Evolutionary conservation across 164 flowering plant genomes (phyloP).

Genomic region (Vitis vinifera): ASM3070453v1 NC_081817.1:2179001-2179500

Average conservation of each 20-base stretch:
- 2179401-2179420: slow-evolving; percentile 74
- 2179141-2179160: slow-evolving; percentile 67
- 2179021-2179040: background rate
- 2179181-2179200: slow-evolving; percentile 66
- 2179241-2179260: slow-evolving; percentile 19
- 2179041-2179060: background rate
- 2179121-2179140: slow-evolving; percentile 75
- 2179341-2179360: slow-evolving; percentile 82
- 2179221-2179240: slow-evolving; percentile 27
- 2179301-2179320: slow-evolving; percentile 17
- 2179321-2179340: slow-evolving; percentile 43
- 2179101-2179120: slow-evolving; percentile 62
- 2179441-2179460: slow-evolving; percentile 59
- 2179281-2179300: slow-evolving; percentile 23
- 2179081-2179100: slow-evolving; percentile 46
- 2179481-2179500: background rate
- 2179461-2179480: slow-evolving; percentile 40
- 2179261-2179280: slow-evolving; percentile 4
- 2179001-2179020: background rate
- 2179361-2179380: slow-evolving; percentile 94
- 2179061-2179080: background rate
- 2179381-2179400: slow-evolving; percentile 57
- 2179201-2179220: slow-evolving; percentile 27
- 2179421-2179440: slow-evolving; percentile 99
- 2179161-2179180: slow-evolving; percentile 76